Percentiles rank a stretch among this genome's conserved stretches.
Conservation (phyloP, 345 rosid genomes). For the Rhizophora mangle region DNA sequence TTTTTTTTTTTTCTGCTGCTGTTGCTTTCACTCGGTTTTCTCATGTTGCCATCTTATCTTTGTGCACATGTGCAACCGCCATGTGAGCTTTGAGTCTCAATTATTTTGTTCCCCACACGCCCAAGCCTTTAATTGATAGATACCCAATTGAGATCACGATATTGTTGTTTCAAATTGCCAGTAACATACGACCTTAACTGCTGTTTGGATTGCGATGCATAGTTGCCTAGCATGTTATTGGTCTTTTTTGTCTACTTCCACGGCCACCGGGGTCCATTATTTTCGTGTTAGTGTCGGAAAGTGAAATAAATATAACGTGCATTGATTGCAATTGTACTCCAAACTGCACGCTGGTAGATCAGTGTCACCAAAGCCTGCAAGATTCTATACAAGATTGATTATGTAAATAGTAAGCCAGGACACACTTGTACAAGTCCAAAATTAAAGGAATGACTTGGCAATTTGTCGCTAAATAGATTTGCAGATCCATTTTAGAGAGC, state of each 20-base stretch:
- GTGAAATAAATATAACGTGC: conserved; percentile 21
- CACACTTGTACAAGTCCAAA: background rate
- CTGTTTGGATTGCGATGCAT: conserved; percentile 18
- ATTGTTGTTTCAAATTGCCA: conserved; percentile 12
- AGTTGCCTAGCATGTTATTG: background rate
- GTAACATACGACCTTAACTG: background rate
- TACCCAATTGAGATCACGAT: conserved; percentile 15
- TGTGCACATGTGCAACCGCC: conserved; percentile 28
- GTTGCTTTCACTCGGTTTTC: background rate
- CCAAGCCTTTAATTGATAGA: conserved; percentile 10
- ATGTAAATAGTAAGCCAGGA: background rate
- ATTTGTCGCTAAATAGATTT: too few species aligned
- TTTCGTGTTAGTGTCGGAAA: conserved; percentile 4
- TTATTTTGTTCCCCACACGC: conserved; percentile 35
- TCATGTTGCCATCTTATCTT: conserved; percentile 22
- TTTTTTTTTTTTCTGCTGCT: background rate
- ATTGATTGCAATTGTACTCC: conserved; percentile 3
- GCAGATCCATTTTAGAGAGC: background rate
- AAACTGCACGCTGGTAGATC: background rate
- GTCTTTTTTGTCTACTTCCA: background rate
- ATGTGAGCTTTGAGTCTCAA: conserved; percentile 26
- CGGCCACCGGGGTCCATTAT: background rate
- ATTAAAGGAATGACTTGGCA: too few species aligned
- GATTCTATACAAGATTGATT: conserved; percentile 17
- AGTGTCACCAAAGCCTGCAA: background rate